These are phyloP conservation scores for Annulohypoxylon stygium DNA, from an alignment of 495 filamentous ascomycete genomes.

Conservation along the genomic window DNA sequence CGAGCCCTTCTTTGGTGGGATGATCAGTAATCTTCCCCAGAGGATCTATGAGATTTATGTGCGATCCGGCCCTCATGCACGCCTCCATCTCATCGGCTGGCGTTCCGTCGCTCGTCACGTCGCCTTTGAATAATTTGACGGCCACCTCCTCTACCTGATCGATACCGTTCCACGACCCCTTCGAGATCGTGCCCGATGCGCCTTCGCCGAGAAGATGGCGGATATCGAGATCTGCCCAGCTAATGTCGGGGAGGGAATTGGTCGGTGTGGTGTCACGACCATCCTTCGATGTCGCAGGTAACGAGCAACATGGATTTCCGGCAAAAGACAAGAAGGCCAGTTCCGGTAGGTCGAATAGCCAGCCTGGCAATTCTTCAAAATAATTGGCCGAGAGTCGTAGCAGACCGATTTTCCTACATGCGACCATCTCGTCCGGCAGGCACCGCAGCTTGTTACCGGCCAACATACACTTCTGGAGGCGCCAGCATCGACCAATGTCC, in stretches of 20 bases:
- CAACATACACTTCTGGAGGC: slow-evolving; percentile 60
- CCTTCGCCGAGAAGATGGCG: slow-evolving; percentile 53
- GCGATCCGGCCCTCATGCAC: slow-evolving; percentile 57
- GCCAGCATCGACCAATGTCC: slow-evolving; percentile 56
- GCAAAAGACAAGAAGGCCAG: slow-evolving; percentile 62
- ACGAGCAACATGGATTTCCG: slow-evolving; percentile 57
- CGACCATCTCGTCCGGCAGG: slow-evolving; percentile 56
- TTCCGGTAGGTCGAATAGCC: slow-evolving; percentile 59
- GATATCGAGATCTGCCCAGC: slow-evolving; percentile 55
- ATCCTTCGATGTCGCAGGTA: slow-evolving; percentile 33
- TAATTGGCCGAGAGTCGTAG: slow-evolving; percentile 59
- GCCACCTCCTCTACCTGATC: slow-evolving; percentile 55
- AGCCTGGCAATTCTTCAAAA: slow-evolving; percentile 53
- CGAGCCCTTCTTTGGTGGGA: slow-evolving; percentile 58
- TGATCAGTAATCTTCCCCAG: slow-evolving; percentile 59
- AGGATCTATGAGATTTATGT: slow-evolving; percentile 59
- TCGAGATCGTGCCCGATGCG: slow-evolving; percentile 57
- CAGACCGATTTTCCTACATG: slow-evolving; percentile 58
- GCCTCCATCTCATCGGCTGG: slow-evolving; percentile 61
- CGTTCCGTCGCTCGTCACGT: slow-evolving; percentile 56
- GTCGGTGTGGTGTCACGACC: slow-evolving; percentile 31
- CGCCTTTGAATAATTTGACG: slow-evolving; percentile 61
- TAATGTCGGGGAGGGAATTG: slow-evolving; percentile 51
- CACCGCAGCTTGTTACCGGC: slow-evolving; percentile 55
- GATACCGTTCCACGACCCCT: slow-evolving; percentile 52